Evolutionary conservation across 2,329 filamentous ascomycete genomes (phyloP), one percentile per base, ranked within the genome.

Genomic region (Neonectria coccinea): DNA sequence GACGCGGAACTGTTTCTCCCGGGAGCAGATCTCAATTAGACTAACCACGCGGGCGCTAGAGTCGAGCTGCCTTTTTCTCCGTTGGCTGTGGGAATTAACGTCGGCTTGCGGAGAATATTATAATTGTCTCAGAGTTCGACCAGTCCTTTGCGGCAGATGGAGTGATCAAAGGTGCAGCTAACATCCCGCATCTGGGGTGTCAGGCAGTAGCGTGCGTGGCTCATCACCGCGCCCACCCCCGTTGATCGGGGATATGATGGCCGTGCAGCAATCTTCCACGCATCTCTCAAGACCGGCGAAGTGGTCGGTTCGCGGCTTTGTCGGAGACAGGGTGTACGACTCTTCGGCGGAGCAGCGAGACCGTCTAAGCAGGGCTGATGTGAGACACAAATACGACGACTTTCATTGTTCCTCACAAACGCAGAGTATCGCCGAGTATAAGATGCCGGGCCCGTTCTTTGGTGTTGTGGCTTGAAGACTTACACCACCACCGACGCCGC

Each of bases 11-110:
- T 45, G 57, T 56, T 42, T 69, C 50, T 65, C 55, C 62, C 68
- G 56, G 47, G 44, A 45, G 71, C 54, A 69, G 71, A 73, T 73
- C 71, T 62, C 42, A 73, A 73, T 73, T 61, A 66, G 45, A 41
- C 39, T 42, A 20, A 42, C 7, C 54, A 45, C 55, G 59, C 63
- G 62, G 56, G 52, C 27, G 33, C 27, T 69, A 60, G 56, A 67
- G 56, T 42, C 54, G 16, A 55, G 56, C 16, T 39, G 56, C 62
- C 64, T 56, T 62, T 68, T 70, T 65, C 64, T 63, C 68, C 59
- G 55, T 62, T 60, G 60, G 64, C 22, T 44, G 27, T 22, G 22
- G 14, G 12, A 33, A 44, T 22, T 11, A 18, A 51, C 47, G 16
- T 20, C n/a, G 18, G 27, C 39, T 39, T 20, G 53, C 25, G 20